Evolutionary conservation across 805 yeast genomes (phyloP).

Genomic region (Yamadazyma akitaensis): DNA sequence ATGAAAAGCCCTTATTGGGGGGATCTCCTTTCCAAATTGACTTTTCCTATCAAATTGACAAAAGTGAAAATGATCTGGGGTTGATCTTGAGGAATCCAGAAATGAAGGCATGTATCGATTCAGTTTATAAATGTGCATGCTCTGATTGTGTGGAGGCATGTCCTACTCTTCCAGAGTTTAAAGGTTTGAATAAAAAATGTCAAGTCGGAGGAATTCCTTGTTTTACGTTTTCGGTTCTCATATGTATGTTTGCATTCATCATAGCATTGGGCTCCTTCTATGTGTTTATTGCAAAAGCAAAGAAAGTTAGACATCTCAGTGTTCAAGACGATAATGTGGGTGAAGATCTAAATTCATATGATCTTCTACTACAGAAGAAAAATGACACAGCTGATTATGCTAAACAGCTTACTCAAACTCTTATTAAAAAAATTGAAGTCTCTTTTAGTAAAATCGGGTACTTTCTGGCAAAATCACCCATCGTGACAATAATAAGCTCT

Average conservation of each 20-base stretch:
- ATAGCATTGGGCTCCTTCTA: conserved; percentile 45
- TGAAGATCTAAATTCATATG: neutral
- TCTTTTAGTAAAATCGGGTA: conserved; percentile 51
- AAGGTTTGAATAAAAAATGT: conserved; percentile 41
- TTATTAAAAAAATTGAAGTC: conserved; percentile 16
- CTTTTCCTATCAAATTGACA: conserved; percentile 46
- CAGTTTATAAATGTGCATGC: conserved; percentile 76
- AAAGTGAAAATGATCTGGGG: conserved; percentile 13
- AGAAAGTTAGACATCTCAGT: neutral
- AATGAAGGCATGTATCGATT: conserved; percentile 57
- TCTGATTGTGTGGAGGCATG: conserved; percentile 84
- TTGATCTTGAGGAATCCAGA: conserved; percentile 24
- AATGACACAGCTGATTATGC: conserved; percentile 2
- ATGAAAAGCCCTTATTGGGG: conserved; percentile 88
- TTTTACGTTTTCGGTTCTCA: conserved; percentile 60
- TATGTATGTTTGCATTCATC: conserved; percentile 41
- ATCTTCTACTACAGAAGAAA: neutral
- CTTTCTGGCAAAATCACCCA: conserved; percentile 62
- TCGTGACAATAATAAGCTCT: conserved; percentile 19
- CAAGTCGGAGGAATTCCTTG: conserved; percentile 65
- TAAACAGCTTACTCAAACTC: neutral
- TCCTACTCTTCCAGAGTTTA: conserved; percentile 57
- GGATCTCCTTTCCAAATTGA: conserved; percentile 96
- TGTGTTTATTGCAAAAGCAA: conserved; percentile 22
- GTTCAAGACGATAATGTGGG: neutral